These are phyloP conservation scores for Microbotryomycetes sp. DNA, from an alignment of 1,284 basidiomycete genomes.

Conservation along the genomic window DNA sequence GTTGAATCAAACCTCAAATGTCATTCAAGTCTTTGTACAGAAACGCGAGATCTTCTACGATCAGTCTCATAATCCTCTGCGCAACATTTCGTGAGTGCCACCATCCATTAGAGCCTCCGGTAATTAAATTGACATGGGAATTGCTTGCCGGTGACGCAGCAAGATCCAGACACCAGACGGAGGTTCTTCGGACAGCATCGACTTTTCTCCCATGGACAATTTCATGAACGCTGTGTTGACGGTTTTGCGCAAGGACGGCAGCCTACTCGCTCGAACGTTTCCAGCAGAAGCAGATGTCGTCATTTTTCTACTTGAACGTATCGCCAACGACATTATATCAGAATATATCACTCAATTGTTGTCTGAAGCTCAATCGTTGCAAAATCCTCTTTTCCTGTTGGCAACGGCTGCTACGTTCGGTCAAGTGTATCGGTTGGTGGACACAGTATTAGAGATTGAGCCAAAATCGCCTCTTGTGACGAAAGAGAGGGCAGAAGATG, in stretches of 20 bases:
- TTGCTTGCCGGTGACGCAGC: no score
- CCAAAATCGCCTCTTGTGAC: slow-evolving; percentile 40
- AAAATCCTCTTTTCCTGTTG: slow-evolving; percentile 67
- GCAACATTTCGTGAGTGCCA: slow-evolving; percentile 70
- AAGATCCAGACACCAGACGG: slow-evolving; percentile 29
- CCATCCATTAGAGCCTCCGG: slow-evolving; percentile 18
- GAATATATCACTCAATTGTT: slow-evolving; percentile 81
- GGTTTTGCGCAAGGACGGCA: slow-evolving; percentile 65
- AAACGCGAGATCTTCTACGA: slow-evolving; percentile 92
- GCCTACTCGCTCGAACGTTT: slow-evolving; percentile 75
- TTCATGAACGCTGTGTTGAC: slow-evolving; percentile 68
- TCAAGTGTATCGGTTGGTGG: slow-evolving; percentile 79
- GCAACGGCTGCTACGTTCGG: slow-evolving; percentile 83
- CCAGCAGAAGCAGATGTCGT: slow-evolving; percentile 67
- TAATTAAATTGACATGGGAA: neutral
- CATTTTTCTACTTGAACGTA: slow-evolving; percentile 63
- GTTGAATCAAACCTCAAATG: slow-evolving; percentile 49
- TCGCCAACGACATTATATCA: slow-evolving; percentile 65
- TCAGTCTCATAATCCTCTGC: slow-evolving; percentile 67
- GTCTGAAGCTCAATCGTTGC: slow-evolving; percentile 66
- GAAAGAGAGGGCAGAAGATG: slow-evolving; percentile 61
- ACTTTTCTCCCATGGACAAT: slow-evolving; percentile 87
- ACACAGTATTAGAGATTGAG: slow-evolving; percentile 53
- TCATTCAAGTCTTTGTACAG: slow-evolving; percentile 73
- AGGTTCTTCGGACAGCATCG: slow-evolving; percentile 51